phyloP scores from a whole-genome alignment of 768 basidiomycete genomes.

The Hericium erinaceus region DNA sequence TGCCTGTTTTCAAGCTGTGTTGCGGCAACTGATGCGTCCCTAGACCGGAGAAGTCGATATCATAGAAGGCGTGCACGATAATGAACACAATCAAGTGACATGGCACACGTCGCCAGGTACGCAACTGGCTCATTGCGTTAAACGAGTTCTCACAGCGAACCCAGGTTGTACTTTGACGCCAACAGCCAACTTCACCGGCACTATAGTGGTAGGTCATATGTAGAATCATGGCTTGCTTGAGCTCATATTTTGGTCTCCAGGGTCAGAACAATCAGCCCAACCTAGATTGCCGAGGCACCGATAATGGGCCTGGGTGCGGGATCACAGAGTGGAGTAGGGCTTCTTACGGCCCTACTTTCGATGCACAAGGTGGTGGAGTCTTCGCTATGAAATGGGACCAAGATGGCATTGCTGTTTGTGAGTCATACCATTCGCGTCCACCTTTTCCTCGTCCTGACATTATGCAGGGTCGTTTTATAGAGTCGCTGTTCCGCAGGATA shows the following conservation, averaged over 20 bases:
- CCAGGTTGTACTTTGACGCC: constrained; percentile 51
- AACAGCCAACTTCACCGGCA: constrained; percentile 51
- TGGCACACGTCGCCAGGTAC: constrained; percentile 65
- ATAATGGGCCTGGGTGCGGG: constrained; percentile 57
- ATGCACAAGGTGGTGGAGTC: constrained; percentile 70
- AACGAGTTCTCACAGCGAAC: constrained; percentile 1
- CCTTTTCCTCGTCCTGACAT: neutral
- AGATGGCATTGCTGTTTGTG: constrained; percentile 65
- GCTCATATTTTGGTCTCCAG: constrained; percentile 17
- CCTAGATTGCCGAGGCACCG: constrained; percentile 42
- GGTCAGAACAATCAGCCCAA: constrained; percentile 41
- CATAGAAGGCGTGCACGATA: constrained; percentile 79
- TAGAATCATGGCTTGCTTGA: neutral
- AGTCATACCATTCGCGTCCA: constrained; percentile 20
- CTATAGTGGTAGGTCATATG: constrained; percentile 35
- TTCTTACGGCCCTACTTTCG: constrained; percentile 80
- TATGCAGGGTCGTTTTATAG: constrained; percentile 73
- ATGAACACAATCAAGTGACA: constrained; percentile 76
- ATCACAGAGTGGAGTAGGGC: constrained; percentile 71
- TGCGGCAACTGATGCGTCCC: neutral
- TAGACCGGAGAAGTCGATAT: constrained; percentile 79
- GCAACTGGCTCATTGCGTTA: neutral
- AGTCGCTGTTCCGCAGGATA: constrained; percentile 62
- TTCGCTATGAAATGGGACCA: constrained; percentile 90
- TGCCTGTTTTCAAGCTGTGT: neutral